These are phyloP conservation scores for Alloteropsis semialata DNA, from an alignment of 176 grass and related monocot species.

Conservation along the genomic window DNA sequence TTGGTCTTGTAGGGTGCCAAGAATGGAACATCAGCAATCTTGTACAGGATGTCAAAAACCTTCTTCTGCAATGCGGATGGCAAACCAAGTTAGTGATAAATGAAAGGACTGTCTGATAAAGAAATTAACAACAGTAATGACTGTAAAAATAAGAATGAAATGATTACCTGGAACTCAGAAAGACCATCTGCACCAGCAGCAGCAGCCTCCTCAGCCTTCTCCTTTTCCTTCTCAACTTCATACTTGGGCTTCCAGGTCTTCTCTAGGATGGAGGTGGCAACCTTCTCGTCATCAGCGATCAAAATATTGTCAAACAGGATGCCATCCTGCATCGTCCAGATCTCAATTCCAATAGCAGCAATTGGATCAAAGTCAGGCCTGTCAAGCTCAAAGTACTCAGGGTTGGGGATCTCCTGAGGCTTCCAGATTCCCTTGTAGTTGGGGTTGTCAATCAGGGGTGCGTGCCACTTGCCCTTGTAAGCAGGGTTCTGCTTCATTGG, in stretches of 20 bases:
- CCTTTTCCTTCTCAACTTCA: conserved; percentile 91
- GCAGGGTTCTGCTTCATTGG: conserved; percentile 90
- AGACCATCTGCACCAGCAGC: conserved; percentile 44
- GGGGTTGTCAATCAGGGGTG: conserved; percentile 88
- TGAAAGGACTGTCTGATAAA: background rate
- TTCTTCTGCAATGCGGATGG: conserved; percentile 68
- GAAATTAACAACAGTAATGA: background rate
- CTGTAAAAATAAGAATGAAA: background rate
- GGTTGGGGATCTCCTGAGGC: conserved; percentile 91
- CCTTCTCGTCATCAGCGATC: conserved; percentile 81
- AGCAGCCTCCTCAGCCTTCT: conserved; percentile 68
- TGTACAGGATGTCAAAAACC: conserved; percentile 82
- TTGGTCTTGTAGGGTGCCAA: conserved; percentile 84
- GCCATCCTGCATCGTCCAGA: conserved; percentile 99
- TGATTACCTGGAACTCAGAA: conserved; percentile 74
- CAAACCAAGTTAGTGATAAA: conserved; percentile 16
- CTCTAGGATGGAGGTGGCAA: conserved; percentile 64
- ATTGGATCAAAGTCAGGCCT: conserved; percentile 80
- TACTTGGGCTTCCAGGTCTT: conserved; percentile 92
- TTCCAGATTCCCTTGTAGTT: conserved; percentile 99
- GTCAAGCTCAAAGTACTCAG: conserved; percentile 90
- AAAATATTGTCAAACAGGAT: conserved; percentile 94
- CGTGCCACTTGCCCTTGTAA: conserved; percentile 98
- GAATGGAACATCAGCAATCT: conserved; percentile 69
- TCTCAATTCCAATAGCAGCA: conserved; percentile 90